phyloP scores from a whole-genome alignment of 192 early-diverging fungal genomes.

The Paraglomus brasilianum region DNA sequence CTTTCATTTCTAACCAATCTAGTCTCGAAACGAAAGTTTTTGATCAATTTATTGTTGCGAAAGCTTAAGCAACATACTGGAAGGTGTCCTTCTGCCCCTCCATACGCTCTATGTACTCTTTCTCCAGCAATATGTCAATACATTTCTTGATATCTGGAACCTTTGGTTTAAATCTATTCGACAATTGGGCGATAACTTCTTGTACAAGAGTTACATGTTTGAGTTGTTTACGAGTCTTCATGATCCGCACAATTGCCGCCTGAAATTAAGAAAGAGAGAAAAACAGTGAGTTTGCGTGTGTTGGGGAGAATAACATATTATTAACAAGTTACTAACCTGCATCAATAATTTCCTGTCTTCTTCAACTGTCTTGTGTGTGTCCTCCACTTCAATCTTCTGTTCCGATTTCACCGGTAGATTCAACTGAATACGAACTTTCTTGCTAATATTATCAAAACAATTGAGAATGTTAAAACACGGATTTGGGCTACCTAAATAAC shows the following conservation, averaged over 20 bases:
- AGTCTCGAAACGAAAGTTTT: too few species aligned
- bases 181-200: slow-evolving; percentile 86
- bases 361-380: slow-evolving; percentile 90
- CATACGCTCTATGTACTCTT: slow-evolving; percentile 88
- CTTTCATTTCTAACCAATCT: too few species aligned
- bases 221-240: slow-evolving; percentile 95
- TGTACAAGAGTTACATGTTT: slow-evolving; percentile 81
- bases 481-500: too few species aligned
- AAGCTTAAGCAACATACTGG: slow-evolving; percentile 71
- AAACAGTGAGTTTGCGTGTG: too few species aligned
- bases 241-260: slow-evolving; percentile 98
- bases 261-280: not conserved
- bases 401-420: slow-evolving; percentile 84
- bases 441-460: slow-evolving; percentile 49
- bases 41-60: not conserved
- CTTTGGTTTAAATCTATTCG: slow-evolving; percentile 86
- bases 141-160: slow-evolving; percentile 93
- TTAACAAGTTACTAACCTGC: slow-evolving; percentile 57
- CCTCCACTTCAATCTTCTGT: slow-evolving; percentile 86
- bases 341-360: slow-evolving; percentile 91
- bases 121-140: slow-evolving; percentile 91
- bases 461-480: not conserved
- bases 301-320: not conserved
- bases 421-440: slow-evolving; percentile 87
- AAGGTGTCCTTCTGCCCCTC: slow-evolving; percentile 81